Conservation (phyloP, 257 asterid species). For the Capsicum chinense region DNA sequence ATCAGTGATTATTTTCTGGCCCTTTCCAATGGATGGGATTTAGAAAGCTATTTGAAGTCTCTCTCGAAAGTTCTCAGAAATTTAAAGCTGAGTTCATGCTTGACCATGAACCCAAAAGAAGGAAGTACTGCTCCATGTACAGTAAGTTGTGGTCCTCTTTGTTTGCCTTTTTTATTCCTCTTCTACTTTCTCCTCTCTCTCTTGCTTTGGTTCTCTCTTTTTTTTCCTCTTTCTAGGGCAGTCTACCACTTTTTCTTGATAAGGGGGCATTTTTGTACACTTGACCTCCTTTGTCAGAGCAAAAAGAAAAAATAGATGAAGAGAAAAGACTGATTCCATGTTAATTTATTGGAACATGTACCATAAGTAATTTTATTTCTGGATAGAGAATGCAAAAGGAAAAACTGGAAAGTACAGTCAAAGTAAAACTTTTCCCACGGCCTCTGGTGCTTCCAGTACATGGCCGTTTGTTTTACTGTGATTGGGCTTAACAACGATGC, state of each 20-base stretch:
- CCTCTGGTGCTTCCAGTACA: conserved; percentile 11
- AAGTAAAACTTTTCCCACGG: not conserved
- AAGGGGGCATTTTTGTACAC: not conserved
- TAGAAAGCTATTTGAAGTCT: conserved; percentile 87
- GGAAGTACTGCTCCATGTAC: conserved; percentile 89
- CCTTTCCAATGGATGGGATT: conserved; percentile 98
- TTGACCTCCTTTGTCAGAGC: not conserved
- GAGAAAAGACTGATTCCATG: not conserved
- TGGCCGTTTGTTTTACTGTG: not conserved
- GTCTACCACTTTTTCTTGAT: conserved; percentile 16
- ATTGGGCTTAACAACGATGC: not conserved
- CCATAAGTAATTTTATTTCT: not conserved
- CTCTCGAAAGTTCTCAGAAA: conserved; percentile 89
- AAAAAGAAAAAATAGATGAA: not conserved
- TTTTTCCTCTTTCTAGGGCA: not conserved
- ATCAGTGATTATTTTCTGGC: conserved; percentile 97
- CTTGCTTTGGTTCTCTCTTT: not conserved
- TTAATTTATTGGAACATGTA: conserved; percentile 2
- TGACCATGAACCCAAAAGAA: conserved; percentile 70
- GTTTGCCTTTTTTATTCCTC: not conserved
- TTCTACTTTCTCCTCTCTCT: not conserved
- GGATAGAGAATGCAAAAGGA: not conserved
- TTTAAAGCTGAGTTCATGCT: conserved; percentile 74
- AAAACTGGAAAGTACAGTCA: not conserved
- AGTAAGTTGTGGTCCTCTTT: conserved; percentile 55